Conservation (phyloP, 306 rosid genomes). For the Citrullus colocynthis region DNA sequence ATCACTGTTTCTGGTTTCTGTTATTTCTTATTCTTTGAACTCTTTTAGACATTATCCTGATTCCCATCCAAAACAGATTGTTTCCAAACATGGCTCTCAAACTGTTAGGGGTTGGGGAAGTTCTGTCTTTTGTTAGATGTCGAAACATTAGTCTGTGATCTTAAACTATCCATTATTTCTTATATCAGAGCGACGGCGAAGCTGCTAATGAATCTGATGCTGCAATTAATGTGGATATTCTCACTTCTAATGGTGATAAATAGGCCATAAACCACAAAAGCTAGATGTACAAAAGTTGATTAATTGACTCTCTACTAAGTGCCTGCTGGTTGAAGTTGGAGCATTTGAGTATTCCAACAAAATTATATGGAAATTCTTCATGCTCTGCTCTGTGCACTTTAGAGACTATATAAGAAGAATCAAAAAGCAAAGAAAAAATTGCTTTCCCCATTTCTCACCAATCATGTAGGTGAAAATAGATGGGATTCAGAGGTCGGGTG, state of each 20-base stretch:
- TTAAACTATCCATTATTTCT: neutral
- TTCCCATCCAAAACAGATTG: too few relatives aligned
- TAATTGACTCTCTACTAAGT: neutral
- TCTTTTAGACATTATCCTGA: neutral
- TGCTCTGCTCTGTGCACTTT: neutral
- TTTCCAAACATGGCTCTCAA: too few relatives aligned
- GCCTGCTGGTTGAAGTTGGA: constrained; percentile 2
- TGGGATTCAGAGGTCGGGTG: neutral
- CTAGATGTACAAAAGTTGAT: constrained; percentile 1
- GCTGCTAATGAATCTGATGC: neutral
- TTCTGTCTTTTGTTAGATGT: neutral
- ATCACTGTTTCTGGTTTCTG: neutral
- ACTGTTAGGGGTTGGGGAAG: neutral
- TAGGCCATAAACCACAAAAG: neutral
- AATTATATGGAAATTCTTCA: neutral
- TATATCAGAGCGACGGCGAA: neutral
- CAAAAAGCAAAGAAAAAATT: neutral
- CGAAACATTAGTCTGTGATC: neutral
- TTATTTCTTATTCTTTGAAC: neutral
- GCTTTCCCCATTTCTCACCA: neutral
- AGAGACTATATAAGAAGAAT: neutral
- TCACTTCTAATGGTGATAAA: neutral
- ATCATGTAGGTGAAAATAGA: neutral
- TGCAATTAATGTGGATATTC: neutral
- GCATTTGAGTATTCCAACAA: constrained; percentile 1